Evolutionary conservation across 192 early-diverging fungal species (phyloP), one percentile per base, ranked within the genome.

Genomic region (Entophlyctis luteolus): DNA sequence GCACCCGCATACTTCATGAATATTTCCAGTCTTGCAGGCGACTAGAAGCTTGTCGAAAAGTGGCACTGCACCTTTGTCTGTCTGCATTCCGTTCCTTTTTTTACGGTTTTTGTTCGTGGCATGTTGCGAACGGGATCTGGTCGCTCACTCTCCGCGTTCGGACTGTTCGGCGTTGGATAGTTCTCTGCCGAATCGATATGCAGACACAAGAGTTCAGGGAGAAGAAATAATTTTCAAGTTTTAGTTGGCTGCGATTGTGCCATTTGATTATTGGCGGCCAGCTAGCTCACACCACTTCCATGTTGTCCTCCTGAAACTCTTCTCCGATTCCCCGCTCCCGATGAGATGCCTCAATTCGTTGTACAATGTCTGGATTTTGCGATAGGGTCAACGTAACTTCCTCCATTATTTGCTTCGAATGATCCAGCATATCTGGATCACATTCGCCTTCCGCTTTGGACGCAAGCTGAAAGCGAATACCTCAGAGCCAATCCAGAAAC

Each of bases 341-440:
- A 31, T 71, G 72, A 36, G 60, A 66, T 29, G 68, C 75, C 16
- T 62, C 76, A 39, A 77, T 76, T 18, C 73, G 77, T 38, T 68
- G 39, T n/a, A 82, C 77, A 18, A 77, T 75, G 3, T 74, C 79
- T 5, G 85, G 85, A 42, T 84, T 75, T 42, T 78, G 83, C 2
- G 68, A 62, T 16, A 70, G 54, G 16, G 77, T 57, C 52, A 74
- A 12, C 65, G 14, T 83, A 82, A 53, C 67, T 39, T 45, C 63
- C 28, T 31, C 63, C 33, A 59, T 36, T 33, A 67, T 69, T 54
- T 46, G 49, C 28, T 22, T 46, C 36, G 55, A 55, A 62, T 65
- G 45, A 45, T 54, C 18, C 20, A 57, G 38, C 73, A 42, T 57
- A 53, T 14, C 65, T 62, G 32, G 71, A 39, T 49, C 58, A 34